Evolutionary conservation across 2,329 filamentous ascomycete genomes (phyloP).

Genomic region (Colletotrichum sp.): DNA sequence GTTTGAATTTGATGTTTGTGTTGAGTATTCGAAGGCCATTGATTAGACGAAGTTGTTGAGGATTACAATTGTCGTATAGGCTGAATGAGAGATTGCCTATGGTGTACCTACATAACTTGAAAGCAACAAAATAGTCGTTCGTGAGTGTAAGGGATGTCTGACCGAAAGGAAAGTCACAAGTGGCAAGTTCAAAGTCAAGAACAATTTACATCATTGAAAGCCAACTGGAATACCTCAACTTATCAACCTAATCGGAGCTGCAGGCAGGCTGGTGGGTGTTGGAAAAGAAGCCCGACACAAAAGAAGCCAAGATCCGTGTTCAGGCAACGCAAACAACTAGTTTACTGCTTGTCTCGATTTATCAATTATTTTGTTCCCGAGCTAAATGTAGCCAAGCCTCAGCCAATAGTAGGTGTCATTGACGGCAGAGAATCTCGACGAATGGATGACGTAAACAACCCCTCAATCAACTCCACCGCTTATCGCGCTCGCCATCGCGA

Average conservation of each 20-base stretch:
- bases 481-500: neutral
- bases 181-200: neutral
- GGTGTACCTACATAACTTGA: neutral
- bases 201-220: neutral
- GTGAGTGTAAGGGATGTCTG: neutral
- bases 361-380: neutral
- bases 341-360: neutral
- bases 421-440: neutral
- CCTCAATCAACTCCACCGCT: neutral
- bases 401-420: neutral
- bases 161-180: neutral
- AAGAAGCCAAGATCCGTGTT: neutral
- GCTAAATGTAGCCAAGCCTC: neutral
- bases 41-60: neutral
- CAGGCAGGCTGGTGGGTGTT: neutral
- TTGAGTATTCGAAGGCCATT: too few relatives aligned
- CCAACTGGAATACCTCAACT: neutral
- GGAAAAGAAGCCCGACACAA: neutral
- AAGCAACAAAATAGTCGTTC: neutral
- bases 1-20: neutral
- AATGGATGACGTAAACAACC: neutral
- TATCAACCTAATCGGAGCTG: neutral
- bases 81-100: neutral
- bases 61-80: neutral
- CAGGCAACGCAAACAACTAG: neutral